phyloP scores from a whole-genome alignment of 805 yeast genomes.

The Hanseniaspora mollemarum region DNA sequence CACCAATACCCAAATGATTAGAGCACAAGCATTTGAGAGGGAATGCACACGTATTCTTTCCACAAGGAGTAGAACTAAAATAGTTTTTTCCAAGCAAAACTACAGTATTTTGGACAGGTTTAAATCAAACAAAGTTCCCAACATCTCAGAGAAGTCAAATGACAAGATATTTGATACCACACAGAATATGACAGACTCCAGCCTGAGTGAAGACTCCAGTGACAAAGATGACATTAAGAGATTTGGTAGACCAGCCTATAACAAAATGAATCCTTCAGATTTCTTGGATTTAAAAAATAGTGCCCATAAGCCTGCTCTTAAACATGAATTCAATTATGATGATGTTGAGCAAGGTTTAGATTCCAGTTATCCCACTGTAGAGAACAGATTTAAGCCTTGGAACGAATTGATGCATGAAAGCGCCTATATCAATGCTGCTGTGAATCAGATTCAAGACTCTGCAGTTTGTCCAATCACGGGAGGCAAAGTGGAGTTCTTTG shows the following conservation, averaged over 20 bases:
- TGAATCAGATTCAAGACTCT: constrained; percentile 68
- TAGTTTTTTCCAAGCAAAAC: neutral
- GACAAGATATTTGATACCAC: constrained; percentile 6
- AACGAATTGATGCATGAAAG: constrained; percentile 85
- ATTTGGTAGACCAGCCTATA: constrained; percentile 11
- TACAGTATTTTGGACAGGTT: constrained; percentile 10
- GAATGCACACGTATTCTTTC: neutral
- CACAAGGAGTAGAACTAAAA: neutral
- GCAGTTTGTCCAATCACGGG: constrained; percentile 88
- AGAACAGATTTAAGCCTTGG: constrained; percentile 75
- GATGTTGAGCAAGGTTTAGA: constrained; percentile 21
- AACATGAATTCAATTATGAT: neutral
- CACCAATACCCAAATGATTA: neutral
- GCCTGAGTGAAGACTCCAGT: neutral
- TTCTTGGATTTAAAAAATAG: neutral
- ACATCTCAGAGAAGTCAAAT: neutral
- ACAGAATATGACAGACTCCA: neutral
- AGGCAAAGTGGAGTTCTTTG: constrained; percentile 66
- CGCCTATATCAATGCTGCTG: constrained; percentile 64
- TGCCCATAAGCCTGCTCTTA: constrained; percentile 7
- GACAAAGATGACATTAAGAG: constrained; percentile 10
- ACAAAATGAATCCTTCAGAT: constrained; percentile 6
- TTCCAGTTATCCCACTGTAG: constrained; percentile 56
- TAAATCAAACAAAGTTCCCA: constrained; percentile 8
- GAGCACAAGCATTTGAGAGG: neutral